Evolutionary conservation across 2,329 filamentous ascomycete genomes (phyloP).

Genomic region (Fusarium sp.): DNA sequence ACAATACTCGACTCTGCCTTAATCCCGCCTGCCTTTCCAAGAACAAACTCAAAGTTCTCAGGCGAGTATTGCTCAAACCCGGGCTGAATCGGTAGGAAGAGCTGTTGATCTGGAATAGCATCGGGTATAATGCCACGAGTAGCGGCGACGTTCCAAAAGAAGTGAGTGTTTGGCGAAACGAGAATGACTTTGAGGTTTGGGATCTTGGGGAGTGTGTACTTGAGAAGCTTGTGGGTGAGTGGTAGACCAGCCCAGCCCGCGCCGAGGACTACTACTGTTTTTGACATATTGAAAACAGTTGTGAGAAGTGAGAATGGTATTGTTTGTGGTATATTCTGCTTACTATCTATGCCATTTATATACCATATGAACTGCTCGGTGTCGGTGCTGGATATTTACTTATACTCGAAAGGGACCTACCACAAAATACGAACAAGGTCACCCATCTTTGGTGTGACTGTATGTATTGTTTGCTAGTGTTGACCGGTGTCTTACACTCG

Average conservation of each 20-base stretch:
- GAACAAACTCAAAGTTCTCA: constrained; percentile 61
- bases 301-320: too few species aligned
- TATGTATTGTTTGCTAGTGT: constrained; percentile 28
- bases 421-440: rapidly evolving
- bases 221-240: constrained; percentile 64
- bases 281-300: constrained; percentile 53
- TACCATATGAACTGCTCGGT: background rate
- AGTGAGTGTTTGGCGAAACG: constrained; percentile 65
- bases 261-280: constrained; percentile 65
- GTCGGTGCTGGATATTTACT: constrained; percentile 5
- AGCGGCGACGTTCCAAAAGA: constrained; percentile 68
- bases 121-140: constrained; percentile 66
- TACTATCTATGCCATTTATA: background rate
- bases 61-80: constrained; percentile 61
- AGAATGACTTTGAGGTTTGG: constrained; percentile 63
- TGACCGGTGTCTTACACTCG: background rate
- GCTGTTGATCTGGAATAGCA: constrained; percentile 59
- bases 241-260: constrained; percentile 65
- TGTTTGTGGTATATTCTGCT: background rate
- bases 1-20: constrained; percentile 53
- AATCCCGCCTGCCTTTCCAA: constrained; percentile 59
- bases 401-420: background rate
- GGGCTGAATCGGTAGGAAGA: constrained; percentile 60
- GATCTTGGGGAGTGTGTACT: constrained; percentile 58
- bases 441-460: rapidly evolving